phyloP scores from a whole-genome alignment of 2,329 filamentous ascomycete species.

The Tolypocladium endophyticum region DNA sequence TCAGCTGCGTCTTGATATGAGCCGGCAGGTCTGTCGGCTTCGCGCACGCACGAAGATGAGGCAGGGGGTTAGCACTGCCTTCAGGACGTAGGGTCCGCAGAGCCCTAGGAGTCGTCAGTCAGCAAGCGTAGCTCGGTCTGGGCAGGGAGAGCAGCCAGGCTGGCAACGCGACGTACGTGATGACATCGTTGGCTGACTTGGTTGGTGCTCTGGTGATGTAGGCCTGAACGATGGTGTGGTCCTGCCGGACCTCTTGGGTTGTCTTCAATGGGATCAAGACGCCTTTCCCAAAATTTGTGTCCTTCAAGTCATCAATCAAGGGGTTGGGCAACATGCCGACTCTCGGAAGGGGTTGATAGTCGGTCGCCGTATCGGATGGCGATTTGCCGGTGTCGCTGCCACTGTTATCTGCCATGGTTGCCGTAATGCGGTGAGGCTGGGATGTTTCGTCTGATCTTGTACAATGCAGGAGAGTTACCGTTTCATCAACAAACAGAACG shows the following conservation, averaged over 20 bases:
- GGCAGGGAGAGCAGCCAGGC: not conserved
- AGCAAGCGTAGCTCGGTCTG: not conserved
- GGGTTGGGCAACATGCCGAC: constrained; percentile 20
- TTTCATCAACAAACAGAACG: not conserved
- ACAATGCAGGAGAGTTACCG: not conserved
- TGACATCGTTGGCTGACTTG: constrained; percentile 59
- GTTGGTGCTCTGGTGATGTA: constrained; percentile 64
- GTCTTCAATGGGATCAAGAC: constrained; percentile 55
- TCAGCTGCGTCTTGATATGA: constrained; percentile 51
- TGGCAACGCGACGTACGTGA: constrained; percentile 42
- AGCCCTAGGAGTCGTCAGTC: constrained; percentile 30
- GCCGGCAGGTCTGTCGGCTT: constrained; percentile 59
- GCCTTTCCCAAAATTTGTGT: constrained; percentile 27
- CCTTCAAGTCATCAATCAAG: constrained; percentile 24
- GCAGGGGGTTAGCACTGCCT: constrained; percentile 52
- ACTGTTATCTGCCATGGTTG: not conserved
- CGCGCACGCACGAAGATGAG: constrained; percentile 66
- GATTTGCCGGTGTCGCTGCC: not conserved
- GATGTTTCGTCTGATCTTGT: not conserved
- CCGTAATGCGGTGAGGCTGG: not conserved
- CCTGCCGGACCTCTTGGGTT: constrained; percentile 50
- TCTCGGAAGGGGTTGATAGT: not conserved
- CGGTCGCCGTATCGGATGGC: not conserved
- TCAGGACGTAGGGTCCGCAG: constrained; percentile 46
- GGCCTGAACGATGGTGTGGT: constrained; percentile 48